Evolutionary conservation across 352 stramenopile genomes (phyloP).

Genomic region (Elongisporangium undulatum): DNA sequence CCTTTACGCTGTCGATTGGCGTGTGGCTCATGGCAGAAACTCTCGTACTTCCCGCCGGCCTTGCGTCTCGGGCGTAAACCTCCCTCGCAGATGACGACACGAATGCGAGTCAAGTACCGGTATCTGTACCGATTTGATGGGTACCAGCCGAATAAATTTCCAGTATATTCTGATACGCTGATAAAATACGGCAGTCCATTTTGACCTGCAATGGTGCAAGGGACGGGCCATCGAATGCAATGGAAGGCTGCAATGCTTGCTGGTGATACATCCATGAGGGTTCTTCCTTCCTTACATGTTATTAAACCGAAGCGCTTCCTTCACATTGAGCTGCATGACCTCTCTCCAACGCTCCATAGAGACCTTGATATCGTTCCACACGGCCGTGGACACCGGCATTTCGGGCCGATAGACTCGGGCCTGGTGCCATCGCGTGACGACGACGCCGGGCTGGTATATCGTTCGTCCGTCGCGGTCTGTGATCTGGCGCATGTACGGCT

Average conservation of each 20-base stretch:
- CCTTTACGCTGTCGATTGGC: background rate
- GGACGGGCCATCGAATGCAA: background rate
- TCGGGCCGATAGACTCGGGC: slow-evolving; percentile 17
- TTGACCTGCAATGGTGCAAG: background rate
- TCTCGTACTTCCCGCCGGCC: too few relatives aligned
- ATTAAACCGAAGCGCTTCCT: slow-evolving; percentile 14
- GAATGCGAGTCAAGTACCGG: background rate
- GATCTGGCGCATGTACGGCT: slow-evolving; percentile 9
- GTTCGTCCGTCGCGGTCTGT: background rate
- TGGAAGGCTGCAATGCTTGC: background rate
- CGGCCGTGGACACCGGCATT: slow-evolving; percentile 16
- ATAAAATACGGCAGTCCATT: background rate
- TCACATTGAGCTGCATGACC: slow-evolving; percentile 18
- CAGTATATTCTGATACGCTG: background rate
- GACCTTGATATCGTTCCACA: slow-evolving; percentile 17
- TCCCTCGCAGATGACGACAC: background rate
- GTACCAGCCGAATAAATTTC: background rate
- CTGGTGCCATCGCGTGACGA: slow-evolving; percentile 26
- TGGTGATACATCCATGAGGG: background rate
- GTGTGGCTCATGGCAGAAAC: background rate
- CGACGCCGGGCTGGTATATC: slow-evolving; percentile 5
- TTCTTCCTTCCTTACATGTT: background rate
- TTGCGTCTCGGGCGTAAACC: background rate
- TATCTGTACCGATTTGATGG: background rate
- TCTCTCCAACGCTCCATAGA: slow-evolving; percentile 26